Conservation (phyloP, 768 basidiomycete genomes). For the Xerocomellus amylosporus region DNA sequence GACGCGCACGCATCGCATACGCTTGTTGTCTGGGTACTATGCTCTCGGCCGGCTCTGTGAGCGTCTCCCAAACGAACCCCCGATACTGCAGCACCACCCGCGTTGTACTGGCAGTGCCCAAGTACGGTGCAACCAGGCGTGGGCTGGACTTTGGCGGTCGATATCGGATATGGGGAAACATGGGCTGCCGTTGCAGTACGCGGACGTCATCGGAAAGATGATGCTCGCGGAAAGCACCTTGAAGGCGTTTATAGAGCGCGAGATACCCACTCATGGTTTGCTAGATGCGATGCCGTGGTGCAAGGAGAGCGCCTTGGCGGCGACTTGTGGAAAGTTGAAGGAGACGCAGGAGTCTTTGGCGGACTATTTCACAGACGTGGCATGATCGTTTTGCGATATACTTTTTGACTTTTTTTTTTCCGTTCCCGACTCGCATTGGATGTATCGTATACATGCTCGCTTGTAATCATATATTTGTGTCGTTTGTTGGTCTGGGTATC, state of each 20-base stretch:
- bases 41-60: conserved; percentile 46
- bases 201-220: conserved; percentile 45
- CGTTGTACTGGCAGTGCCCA: conserved; percentile 39
- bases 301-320: conserved; percentile 41
- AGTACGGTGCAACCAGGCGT: conserved; percentile 44
- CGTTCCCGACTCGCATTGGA: neutral
- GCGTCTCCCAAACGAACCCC: conserved; percentile 41
- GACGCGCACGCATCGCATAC: conserved; percentile 47
- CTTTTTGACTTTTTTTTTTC: neutral
- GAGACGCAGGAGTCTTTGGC: conserved; percentile 47
- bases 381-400: conserved; percentile 12
- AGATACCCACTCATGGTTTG: conserved; percentile 39
- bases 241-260: conserved; percentile 44
- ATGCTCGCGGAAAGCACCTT: conserved; percentile 48
- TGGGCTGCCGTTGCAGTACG: conserved; percentile 39
- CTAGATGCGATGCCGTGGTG: conserved; percentile 46
- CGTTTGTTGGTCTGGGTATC: conserved; percentile 7
- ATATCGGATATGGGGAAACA: conserved; percentile 40
- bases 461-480: conserved; percentile 9
- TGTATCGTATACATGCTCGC: conserved; percentile 8
- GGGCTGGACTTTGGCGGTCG: conserved; percentile 45
- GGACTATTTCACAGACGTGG: conserved; percentile 46
- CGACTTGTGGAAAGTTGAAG: conserved; percentile 42
- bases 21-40: conserved; percentile 53
- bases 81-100: conserved; percentile 40